Evolutionary conservation across 2,329 filamentous ascomycete species (phyloP), one percentile per base, ranked within the genome.

Genomic region (Didymella keratinophila): DNA sequence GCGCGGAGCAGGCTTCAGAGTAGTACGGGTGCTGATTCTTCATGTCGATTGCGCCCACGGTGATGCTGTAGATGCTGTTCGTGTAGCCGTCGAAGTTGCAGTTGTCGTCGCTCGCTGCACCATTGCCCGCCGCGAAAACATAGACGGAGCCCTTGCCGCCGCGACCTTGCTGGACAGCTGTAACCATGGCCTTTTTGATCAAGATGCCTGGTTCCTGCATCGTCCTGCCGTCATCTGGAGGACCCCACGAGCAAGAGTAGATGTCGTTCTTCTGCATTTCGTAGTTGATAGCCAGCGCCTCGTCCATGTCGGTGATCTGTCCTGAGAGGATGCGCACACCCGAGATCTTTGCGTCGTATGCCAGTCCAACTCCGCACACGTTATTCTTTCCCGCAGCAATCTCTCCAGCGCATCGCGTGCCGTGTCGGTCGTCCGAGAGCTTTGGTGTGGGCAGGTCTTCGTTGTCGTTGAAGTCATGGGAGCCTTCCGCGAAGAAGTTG

Each of bases 61-160:
- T 97, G 69, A 99, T 95, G 76, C 93, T 97, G 83, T 98, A 99
- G 69, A 99, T 99, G 74, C 93, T 97, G 81, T 99, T 99, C 59
- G 95, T 99, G 79, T 99, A 99, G 37, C 95, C 95, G 74, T 99
- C 95, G 75, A 99, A 99, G 76, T 99, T 99, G 84, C 95, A 99
- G 78, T 99, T 98, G 76, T 99, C 95, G 45, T 91, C 93, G 64
- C 82, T 87, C 3, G 83, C 82, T 10, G 94, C 96, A 57, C 95
- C 95, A 72, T 99, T 99, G 58, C 95, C 95, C 65, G 94, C 93
- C 42, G 95, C 95, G 77, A 99, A 99, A 53, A 99, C 95, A 71
- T 93, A 99, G 65, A 99, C 91, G 27, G 92, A 96, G 9, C 95
- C 95, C 52, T 89, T 87, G 3, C 93, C 92, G 48, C 81, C 83